A percentile compares a stretch with the other conserved stretches of the same genome.
These are phyloP conservation scores for Austroboletus festivus DNA, from an alignment of 768 basidiomycete genomes.

Conservation along the genomic window DNA sequence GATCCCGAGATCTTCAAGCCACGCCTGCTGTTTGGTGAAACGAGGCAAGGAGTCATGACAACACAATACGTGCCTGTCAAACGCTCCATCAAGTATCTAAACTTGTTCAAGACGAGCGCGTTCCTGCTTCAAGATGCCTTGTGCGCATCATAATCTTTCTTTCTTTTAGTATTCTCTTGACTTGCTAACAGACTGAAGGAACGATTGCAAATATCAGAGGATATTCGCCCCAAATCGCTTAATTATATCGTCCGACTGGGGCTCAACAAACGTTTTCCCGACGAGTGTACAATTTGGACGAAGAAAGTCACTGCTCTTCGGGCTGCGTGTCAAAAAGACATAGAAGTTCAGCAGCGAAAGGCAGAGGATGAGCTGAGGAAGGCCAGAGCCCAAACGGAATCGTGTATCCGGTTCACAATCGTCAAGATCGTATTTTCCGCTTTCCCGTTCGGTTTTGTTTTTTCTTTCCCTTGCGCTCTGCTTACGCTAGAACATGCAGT, in stretches of 20 bases:
- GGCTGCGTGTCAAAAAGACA: background rate
- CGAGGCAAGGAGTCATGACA: constrained; percentile 39
- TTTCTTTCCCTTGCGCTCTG: background rate
- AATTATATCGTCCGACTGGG: constrained; percentile 31
- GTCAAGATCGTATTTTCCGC: constrained; percentile 27
- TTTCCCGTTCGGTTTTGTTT: constrained; percentile 19
- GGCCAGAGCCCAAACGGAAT: constrained; percentile 14
- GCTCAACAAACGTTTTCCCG: constrained; percentile 28
- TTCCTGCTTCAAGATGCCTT: constrained; percentile 23
- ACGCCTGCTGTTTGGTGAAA: constrained; percentile 38
- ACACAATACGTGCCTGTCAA: constrained; percentile 24
- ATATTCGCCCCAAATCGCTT: constrained; percentile 24
- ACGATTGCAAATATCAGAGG: constrained; percentile 25
- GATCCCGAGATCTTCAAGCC: constrained; percentile 26
- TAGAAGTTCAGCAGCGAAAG: constrained; percentile 9
- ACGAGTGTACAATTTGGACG: constrained; percentile 23
- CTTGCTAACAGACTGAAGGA: constrained; percentile 20
- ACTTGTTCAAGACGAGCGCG: constrained; percentile 4
- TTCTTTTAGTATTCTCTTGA: background rate
- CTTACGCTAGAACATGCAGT: constrained; percentile 7
- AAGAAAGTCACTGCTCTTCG: constrained; percentile 13
- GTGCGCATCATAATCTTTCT: constrained; percentile 8
- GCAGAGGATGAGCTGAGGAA: constrained; percentile 9
- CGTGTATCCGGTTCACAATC: constrained; percentile 21
- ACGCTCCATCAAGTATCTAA: constrained; percentile 6